Evolutionary conservation across 2,329 filamentous ascomycete genomes (phyloP).

Genomic region (Apiospora rasikravindrae): DNA sequence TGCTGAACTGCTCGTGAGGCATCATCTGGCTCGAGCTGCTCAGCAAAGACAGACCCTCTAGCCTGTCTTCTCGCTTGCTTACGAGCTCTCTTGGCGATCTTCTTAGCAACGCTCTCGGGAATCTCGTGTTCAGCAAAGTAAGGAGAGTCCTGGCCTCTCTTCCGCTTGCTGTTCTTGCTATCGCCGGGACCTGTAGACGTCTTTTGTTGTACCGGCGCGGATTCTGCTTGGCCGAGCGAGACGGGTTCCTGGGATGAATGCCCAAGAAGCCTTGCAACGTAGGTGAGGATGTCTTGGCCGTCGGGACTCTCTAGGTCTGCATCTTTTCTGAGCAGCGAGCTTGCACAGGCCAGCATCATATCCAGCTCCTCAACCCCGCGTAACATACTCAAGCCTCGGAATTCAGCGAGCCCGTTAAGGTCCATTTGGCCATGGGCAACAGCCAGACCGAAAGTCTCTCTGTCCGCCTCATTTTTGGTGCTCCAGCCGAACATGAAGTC

Average conservation of each 20-base stretch:
- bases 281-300: conserved; percentile 35
- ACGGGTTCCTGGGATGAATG: not conserved
- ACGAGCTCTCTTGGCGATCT: conserved; percentile 15
- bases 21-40: not conserved
- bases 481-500: conserved; percentile 42
- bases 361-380: conserved; percentile 42
- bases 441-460: not conserved
- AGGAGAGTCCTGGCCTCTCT: not conserved
- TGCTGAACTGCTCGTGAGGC: not conserved
- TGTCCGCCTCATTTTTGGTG: conserved; percentile 20
- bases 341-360: conserved; percentile 40
- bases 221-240: not conserved
- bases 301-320: conserved; percentile 29
- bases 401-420: not conserved
- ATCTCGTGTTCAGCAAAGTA: not conserved
- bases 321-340: conserved; percentile 32
- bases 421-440: not conserved
- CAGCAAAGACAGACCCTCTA: not conserved
- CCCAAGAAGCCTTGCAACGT: conserved; percentile 29
- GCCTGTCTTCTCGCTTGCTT: conserved; percentile 20
- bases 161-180: conserved; percentile 13
- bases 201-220: not conserved
- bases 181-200: not conserved
- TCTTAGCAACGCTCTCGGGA: conserved; percentile 2
- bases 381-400: conserved; percentile 30